Evolutionary conservation across 2,329 filamentous ascomycete genomes (phyloP).

Genomic region (Cryphonectria carpinicola): DNA sequence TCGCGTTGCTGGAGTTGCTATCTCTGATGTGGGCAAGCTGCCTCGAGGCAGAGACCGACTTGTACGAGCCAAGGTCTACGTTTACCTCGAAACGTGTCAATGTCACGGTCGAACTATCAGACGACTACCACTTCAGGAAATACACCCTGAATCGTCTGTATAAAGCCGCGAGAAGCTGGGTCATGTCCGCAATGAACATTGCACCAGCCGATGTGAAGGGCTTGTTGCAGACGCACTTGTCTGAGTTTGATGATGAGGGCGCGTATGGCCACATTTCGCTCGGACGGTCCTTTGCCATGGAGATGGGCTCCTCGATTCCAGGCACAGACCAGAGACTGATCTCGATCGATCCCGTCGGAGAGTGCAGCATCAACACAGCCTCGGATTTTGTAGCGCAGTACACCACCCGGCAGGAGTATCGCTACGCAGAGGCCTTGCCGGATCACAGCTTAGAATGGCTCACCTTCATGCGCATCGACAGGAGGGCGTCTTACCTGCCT

Average conservation of each 20-base stretch:
- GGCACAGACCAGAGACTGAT: conserved; percentile 82
- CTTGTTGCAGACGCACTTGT: conserved; percentile 91
- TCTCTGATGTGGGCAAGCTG: conserved; percentile 96
- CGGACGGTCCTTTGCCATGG: conserved; percentile 89
- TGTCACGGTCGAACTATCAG: conserved; percentile 87
- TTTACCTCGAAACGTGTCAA: conserved; percentile 78
- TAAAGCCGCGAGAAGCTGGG: conserved; percentile 78
- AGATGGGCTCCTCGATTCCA: conserved; percentile 88
- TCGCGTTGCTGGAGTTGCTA: conserved; percentile 87
- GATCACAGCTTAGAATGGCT: conserved; percentile 71
- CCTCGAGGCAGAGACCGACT: conserved; percentile 89
- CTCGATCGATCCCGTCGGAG: conserved; percentile 76
- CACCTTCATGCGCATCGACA: conserved; percentile 60
- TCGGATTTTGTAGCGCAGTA: conserved; percentile 98
- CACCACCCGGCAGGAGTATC: conserved; percentile 93
- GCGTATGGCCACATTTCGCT: conserved; percentile 90
- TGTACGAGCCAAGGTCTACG: conserved; percentile 83
- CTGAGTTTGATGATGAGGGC: conserved; percentile 90
- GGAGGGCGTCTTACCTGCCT: conserved; percentile 56
- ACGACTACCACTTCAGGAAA: conserved; percentile 83
- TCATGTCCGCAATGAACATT: conserved; percentile 77
- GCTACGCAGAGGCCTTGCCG: conserved; percentile 77
- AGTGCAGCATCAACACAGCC: conserved; percentile 81
- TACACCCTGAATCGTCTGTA: conserved; percentile 79
- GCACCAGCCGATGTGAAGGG: conserved; percentile 95